phyloP scores from a whole-genome alignment of 305 asterid genomes.

The Fraxinus velutina region DNA sequence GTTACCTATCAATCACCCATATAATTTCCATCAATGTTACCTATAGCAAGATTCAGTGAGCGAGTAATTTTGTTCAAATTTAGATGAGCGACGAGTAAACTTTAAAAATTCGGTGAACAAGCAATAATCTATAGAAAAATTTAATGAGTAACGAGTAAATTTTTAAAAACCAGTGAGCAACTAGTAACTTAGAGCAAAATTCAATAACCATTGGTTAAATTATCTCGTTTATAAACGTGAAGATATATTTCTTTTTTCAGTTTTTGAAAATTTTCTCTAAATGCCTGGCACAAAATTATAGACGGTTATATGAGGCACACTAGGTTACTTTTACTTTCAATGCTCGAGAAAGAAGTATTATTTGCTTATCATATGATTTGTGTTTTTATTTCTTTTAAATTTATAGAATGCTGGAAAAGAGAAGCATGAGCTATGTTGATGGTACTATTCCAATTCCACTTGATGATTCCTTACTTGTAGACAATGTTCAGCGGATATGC shows the following conservation, averaged over 20 bases:
- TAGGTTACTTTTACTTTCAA: neutral
- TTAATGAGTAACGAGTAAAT: neutral
- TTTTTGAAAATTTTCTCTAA: neutral
- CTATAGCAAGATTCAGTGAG: neutral
- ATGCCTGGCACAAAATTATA: neutral
- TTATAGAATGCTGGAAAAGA: slow-evolving; percentile 79
- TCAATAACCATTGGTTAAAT: neutral
- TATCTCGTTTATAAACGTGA: neutral
- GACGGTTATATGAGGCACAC: slow-evolving; percentile 5
- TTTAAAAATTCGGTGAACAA: neutral
- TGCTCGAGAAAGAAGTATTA: neutral
- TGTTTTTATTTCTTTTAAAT: neutral
- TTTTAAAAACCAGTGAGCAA: neutral
- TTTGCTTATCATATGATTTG: neutral
- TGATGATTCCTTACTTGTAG: slow-evolving; percentile 67
- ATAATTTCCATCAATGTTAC: neutral
- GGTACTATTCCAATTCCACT: slow-evolving; percentile 72
- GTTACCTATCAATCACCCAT: neutral
- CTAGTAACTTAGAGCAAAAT: neutral
- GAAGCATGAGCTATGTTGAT: slow-evolving; percentile 85
- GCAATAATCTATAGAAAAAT: too few relatives aligned
- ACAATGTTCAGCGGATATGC: slow-evolving; percentile 69
- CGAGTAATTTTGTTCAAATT: neutral
- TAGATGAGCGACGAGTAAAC: neutral
- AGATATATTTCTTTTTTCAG: neutral